phyloP scores from a whole-genome alignment of 2,329 filamentous ascomycete genomes.

The Diaporthe vaccinii region DNA sequence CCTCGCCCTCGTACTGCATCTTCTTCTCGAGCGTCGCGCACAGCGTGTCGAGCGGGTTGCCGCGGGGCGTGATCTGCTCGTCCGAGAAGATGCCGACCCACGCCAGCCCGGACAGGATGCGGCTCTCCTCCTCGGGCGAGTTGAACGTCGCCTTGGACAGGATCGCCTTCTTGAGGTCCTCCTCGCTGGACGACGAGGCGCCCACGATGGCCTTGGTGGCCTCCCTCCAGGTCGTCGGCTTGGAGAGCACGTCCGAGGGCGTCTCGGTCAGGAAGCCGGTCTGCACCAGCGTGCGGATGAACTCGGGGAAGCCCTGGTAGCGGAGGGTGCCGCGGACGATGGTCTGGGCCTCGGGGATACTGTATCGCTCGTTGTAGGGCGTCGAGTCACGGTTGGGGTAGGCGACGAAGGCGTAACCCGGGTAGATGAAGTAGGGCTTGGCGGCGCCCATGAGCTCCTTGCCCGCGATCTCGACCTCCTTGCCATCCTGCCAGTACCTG shows the following conservation, averaged over 20 bases:
- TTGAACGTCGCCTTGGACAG: constrained; percentile 81
- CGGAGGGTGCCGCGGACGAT: constrained; percentile 85
- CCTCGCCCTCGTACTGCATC: constrained; percentile 86
- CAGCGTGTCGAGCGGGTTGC: constrained; percentile 90
- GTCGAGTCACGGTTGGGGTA: constrained; percentile 94
- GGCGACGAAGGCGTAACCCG: constrained; percentile 88
- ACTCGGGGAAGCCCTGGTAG: constrained; percentile 91
- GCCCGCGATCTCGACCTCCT: constrained; percentile 75
- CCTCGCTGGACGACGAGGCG: constrained; percentile 73
- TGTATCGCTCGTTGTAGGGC: constrained; percentile 87
- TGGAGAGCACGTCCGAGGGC: constrained; percentile 73
- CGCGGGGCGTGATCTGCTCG: constrained; percentile 77
- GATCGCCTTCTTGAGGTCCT: constrained; percentile 81
- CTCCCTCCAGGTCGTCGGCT: constrained; percentile 84
- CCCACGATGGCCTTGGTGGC: constrained; percentile 84
- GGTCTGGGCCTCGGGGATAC: constrained; percentile 91
- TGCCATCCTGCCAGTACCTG: constrained; percentile 84
- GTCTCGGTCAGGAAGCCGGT: constrained; percentile 88
- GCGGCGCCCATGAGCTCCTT: constrained; percentile 86
- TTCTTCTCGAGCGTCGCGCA: constrained; percentile 89
- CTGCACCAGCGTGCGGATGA: constrained; percentile 89
- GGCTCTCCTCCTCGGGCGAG: constrained; percentile 74
- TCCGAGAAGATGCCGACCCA: constrained; percentile 80
- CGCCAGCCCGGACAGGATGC: constrained; percentile 76
- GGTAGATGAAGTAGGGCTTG: constrained; percentile 92